phyloP scores from a whole-genome alignment of 495 filamentous ascomycete genomes.

The Emericellopsis terricola region DNA sequence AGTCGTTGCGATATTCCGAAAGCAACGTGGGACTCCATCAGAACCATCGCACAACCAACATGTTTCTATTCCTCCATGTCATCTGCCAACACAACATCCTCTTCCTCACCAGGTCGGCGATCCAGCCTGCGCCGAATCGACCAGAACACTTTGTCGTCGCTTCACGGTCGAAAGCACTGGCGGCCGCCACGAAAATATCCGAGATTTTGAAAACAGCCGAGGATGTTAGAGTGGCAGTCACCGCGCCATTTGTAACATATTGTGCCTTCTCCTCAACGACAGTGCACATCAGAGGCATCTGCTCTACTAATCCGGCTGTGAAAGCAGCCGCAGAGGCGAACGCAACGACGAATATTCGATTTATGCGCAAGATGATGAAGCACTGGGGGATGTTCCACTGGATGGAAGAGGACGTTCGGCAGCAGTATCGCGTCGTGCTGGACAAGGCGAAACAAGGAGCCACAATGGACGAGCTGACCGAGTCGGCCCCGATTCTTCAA shows the following conservation, averaged over 20 bases:
- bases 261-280: conserved; percentile 85
- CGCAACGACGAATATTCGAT: conserved; percentile 76
- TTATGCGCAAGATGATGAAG: conserved; percentile 83
- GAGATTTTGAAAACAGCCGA: conserved; percentile 63
- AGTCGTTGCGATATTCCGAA: conserved; percentile 46
- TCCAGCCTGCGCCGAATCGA: conserved; percentile 60
- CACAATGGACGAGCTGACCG: conserved; percentile 26
- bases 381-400: conserved; percentile 98
- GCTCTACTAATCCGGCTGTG: conserved; percentile 55
- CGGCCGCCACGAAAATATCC: conserved; percentile 82
- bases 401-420: conserved; percentile 83
- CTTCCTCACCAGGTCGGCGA: conserved; percentile 77
- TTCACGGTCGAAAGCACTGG: conserved; percentile 56
- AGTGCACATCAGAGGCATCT: conserved; percentile 82
- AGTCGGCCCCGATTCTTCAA: conserved; percentile 60
- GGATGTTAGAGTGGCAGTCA: conserved; percentile 44
- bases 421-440: conserved; percentile 71
- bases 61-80: conserved; percentile 90
- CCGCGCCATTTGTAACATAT: conserved; percentile 86
- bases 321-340: conserved; percentile 68
- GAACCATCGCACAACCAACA: conserved; percentile 68
- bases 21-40: conserved; percentile 79
- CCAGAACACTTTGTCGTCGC: conserved; percentile 66
- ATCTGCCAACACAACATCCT: conserved; percentile 75
- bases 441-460: conserved; percentile 46